Conservation (phyloP, 202 grass and related monocot genomes). For the Eragrostis tef region DNA sequence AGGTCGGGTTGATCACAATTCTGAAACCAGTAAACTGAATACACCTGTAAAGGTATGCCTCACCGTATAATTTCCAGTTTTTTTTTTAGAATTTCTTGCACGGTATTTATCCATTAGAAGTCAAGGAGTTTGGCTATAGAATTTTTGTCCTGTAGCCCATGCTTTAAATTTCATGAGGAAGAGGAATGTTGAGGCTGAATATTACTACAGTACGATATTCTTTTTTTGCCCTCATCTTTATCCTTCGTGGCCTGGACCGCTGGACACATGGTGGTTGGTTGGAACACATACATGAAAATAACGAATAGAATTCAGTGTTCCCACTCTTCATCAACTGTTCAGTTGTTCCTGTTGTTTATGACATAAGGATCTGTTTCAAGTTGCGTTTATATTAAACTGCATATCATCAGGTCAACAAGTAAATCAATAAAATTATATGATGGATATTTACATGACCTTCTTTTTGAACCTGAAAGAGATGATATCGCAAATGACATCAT, state of each 20-base stretch:
- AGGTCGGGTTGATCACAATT: slow-evolving; percentile 39
- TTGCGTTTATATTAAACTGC: slow-evolving; percentile 23
- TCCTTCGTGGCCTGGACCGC: background rate
- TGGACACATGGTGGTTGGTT: background rate
- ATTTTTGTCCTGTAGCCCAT: background rate
- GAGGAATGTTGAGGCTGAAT: background rate
- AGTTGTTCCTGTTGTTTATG: slow-evolving; percentile 2
- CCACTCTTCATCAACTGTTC: slow-evolving; percentile 1
- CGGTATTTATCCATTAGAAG: background rate
- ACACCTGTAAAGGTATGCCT: slow-evolving; percentile 15
- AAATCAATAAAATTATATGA: slow-evolving; percentile 83
- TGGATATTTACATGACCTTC: slow-evolving; percentile 85
- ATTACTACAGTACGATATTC: background rate
- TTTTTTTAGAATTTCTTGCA: background rate
- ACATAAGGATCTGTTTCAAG: background rate
- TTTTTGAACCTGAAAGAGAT: slow-evolving; percentile 91
- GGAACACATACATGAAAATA: slow-evolving; percentile 35
- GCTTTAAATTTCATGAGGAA: background rate
- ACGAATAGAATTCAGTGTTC: slow-evolving; percentile 6
- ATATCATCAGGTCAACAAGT: slow-evolving; percentile 45
- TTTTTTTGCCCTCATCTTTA: background rate
- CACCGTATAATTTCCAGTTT: background rate
- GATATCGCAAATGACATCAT: slow-evolving; percentile 79
- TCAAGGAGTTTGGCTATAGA: background rate
- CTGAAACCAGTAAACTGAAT: slow-evolving; percentile 12